These are phyloP conservation scores for Aspergillus novofumigatus DNA, from an alignment of 2,329 filamentous ascomycete genomes.

Conservation along the genomic window DNA sequence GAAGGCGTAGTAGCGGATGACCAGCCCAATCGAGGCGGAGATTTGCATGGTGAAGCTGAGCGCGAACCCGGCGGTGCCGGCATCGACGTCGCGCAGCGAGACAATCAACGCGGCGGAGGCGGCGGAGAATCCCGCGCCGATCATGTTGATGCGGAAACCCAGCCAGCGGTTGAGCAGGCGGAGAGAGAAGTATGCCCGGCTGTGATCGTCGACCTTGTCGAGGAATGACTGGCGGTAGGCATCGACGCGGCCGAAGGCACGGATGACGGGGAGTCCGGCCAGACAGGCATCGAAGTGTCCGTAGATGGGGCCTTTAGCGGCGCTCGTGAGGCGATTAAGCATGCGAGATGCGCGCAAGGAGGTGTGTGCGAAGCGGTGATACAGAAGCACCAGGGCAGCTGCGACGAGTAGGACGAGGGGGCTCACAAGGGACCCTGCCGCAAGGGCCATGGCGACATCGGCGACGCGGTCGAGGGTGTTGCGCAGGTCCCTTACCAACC, in stretches of 20 bases:
- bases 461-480: constrained; percentile 60
- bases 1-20: constrained; percentile 64
- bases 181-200: constrained; percentile 60
- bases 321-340: constrained; percentile 65
- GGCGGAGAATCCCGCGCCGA: constrained; percentile 66
- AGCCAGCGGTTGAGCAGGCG: constrained; percentile 76
- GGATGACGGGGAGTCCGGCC: constrained; percentile 67
- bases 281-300: constrained; percentile 72
- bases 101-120: constrained; percentile 64
- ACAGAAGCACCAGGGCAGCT: constrained; percentile 53
- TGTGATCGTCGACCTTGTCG: constrained; percentile 62
- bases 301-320: constrained; percentile 70
- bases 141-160: constrained; percentile 67
- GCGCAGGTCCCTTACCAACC: constrained; percentile 59
- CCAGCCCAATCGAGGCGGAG: constrained; percentile 62
- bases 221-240: constrained; percentile 68
- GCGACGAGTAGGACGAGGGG: constrained; percentile 61
- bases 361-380: constrained; percentile 53
- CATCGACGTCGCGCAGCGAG: constrained; percentile 57
- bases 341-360: constrained; percentile 63
- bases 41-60: constrained; percentile 72
- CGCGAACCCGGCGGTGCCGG: constrained; percentile 70
- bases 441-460: constrained; percentile 59
- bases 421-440: constrained; percentile 64
- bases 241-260: constrained; percentile 66